Evolutionary conservation across 768 basidiomycete species (phyloP).

Genomic region (Lentinus brumalis): DNA sequence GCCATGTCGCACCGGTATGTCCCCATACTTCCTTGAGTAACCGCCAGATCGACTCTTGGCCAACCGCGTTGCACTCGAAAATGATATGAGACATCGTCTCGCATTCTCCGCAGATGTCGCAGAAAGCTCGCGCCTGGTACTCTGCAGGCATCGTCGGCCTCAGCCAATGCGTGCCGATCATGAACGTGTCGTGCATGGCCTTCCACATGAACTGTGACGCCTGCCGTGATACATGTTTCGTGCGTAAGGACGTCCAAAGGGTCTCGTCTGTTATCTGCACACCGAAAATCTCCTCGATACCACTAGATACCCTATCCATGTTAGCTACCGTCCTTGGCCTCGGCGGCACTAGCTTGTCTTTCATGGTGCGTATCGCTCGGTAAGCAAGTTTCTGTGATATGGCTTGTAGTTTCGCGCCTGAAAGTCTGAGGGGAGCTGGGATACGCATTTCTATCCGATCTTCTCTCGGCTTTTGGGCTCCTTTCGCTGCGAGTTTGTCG

Average conservation of each 20-base stretch:
- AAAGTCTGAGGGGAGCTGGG: too few relatives aligned
- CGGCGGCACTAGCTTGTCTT: background rate
- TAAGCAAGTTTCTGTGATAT: background rate
- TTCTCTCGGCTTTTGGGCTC: background rate
- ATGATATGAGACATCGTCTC: conserved; percentile 9
- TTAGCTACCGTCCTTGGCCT: background rate
- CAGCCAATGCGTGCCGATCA: conserved; percentile 5
- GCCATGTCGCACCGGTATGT: background rate
- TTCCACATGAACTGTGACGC: background rate
- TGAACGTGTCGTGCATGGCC: conserved; percentile 2
- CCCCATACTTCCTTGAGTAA: background rate
- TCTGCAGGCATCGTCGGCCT: background rate
- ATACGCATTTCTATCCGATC: too few relatives aligned
- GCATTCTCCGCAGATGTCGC: background rate
- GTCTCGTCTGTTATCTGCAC: too few relatives aligned
- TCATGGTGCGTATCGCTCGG: background rate
- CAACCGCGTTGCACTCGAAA: background rate
- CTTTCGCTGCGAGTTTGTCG: background rate
- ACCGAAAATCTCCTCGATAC: background rate
- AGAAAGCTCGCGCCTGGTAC: background rate
- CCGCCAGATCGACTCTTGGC: background rate
- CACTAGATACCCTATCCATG: background rate
- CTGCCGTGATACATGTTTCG: background rate
- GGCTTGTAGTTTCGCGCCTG: too few relatives aligned
- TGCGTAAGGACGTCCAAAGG: background rate